Base-by-base conservation (phyloP, 805 yeast species). In the Zygoascus tannicola region DNA sequence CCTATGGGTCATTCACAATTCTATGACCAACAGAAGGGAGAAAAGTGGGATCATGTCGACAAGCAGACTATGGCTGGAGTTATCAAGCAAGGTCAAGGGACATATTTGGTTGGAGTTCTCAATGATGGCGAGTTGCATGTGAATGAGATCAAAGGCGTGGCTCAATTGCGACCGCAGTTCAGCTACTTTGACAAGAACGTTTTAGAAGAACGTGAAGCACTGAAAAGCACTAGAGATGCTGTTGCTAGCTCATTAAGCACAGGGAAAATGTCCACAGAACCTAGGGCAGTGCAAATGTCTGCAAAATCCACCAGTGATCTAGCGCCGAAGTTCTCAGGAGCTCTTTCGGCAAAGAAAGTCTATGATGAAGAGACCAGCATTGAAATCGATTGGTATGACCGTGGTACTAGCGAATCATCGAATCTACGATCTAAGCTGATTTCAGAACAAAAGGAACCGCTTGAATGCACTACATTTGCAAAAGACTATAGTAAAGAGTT, bases 81-180 rank as follows among this genome's bases (percentile, higher is more conserved):
- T 0, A 66, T 85, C 22, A 56, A 55, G 35, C 43, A 44, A 4
- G 49, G 55, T 12, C 55, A 51, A 18, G 64, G 64, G 14, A 50
- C 51, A 16, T 63, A 63, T 37, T 64, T 68, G 50, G 51, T 62
- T 3, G 71, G 73, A 0, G 61, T 64, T 38, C 60, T 73, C 33
- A 54, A 59, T 32, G 65, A 73, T 23, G 74, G 72, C 4, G 77
- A 72, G 53, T 55, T 86, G 5, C 76, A 83, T 40, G 60, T 90
- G 48, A 62, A 75, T 1, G 84, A 90, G 1, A 68, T 88, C 1
- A 73, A 76, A 30, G 70, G 77, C 18, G 75, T 83, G 0, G 75
- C 81, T 0, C 97, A 90, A 60, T 60, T 92, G 48, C 73, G 95
- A 52, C 92, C 97, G 2, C 74, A 75, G 53, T 85, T 92, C 64